Evolutionary conservation across 345 rosid species (phyloP).

Genomic region (Boechera retrofracta): DNA sequence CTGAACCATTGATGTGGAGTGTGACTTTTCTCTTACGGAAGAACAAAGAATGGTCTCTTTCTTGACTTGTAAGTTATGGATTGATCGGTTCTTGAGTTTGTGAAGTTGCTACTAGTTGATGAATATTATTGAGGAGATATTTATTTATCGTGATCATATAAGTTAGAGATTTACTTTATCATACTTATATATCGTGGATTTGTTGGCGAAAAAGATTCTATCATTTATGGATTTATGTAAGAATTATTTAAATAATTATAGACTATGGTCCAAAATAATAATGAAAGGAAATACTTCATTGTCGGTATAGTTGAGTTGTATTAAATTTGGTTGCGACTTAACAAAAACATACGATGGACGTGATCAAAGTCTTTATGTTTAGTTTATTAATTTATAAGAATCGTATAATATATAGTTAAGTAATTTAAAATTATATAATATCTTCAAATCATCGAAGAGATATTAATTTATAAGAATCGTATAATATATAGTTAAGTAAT

Average conservation of each 20-base stretch:
- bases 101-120: slow-evolving; percentile 8
- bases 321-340: slow-evolving; percentile 39
- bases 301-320: slow-evolving; percentile 45
- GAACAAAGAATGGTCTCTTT: slow-evolving; percentile 18
- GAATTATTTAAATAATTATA: slow-evolving; percentile 21
- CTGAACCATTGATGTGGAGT: slow-evolving; percentile 21
- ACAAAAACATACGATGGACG: not conserved
- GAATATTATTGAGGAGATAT: not conserved
- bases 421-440: no score
- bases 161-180: slow-evolving; percentile 37
- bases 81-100: slow-evolving; percentile 9
- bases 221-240: slow-evolving; percentile 33
- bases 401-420: no score
- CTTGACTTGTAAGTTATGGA: slow-evolving; percentile 32
- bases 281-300: slow-evolving; percentile 34
- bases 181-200: slow-evolving; percentile 3
- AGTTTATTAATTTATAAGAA: no score
- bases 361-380: no score
- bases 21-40: slow-evolving; percentile 25
- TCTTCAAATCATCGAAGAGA: no score
- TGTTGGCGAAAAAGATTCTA: slow-evolving; percentile 21
- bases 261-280: slow-evolving; percentile 44
- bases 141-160: not conserved
- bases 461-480: no score
- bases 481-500: no score